A percentile compares a stretch with the other conserved stretches of the same genome.
These are phyloP conservation scores for Penicillium taxi DNA, from an alignment of 495 filamentous ascomycete species.

Conservation along the genomic window DNA sequence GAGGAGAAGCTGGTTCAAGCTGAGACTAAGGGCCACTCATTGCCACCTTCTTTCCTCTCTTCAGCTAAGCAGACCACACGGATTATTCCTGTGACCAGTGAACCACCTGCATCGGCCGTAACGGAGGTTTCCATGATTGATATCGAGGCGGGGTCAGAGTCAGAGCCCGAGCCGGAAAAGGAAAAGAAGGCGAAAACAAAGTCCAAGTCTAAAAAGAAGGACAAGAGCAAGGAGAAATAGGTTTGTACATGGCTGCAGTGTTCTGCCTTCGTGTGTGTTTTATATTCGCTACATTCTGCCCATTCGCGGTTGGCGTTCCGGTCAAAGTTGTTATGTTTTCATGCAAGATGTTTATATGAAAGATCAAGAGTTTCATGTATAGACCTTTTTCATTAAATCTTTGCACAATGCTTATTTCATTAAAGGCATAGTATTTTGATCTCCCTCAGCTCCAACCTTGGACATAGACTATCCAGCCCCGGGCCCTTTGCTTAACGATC, in stretches of 20 bases:
- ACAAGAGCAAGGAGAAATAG: slow-evolving; percentile 20
- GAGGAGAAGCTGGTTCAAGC: slow-evolving; percentile 32
- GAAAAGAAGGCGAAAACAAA: slow-evolving; percentile 18
- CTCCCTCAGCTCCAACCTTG: too few species aligned
- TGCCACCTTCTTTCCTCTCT: slow-evolving; percentile 13
- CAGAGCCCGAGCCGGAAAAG: slow-evolving; percentile 11
- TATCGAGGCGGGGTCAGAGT: slow-evolving; percentile 12
- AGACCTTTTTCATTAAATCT: neutral
- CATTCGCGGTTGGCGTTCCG: slow-evolving; percentile 24
- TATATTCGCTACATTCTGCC: slow-evolving; percentile 1
- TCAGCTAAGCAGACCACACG: slow-evolving; percentile 7
- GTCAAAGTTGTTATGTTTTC: slow-evolving; percentile 10
- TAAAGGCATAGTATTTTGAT: too few species aligned
- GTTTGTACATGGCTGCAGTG: slow-evolving; percentile 3
- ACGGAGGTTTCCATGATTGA: slow-evolving; percentile 14
- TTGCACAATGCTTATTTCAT: too few species aligned
- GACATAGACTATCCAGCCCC: too few species aligned
- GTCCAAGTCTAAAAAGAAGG: slow-evolving; percentile 13
- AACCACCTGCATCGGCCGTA: slow-evolving; percentile 7
- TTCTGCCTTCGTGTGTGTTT: slow-evolving; percentile 1
- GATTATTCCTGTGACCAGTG: slow-evolving; percentile 16
- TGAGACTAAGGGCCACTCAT: slow-evolving; percentile 28
- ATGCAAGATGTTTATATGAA: slow-evolving; percentile 20
- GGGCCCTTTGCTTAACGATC: too few species aligned
- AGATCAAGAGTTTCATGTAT: slow-evolving; percentile 3